phyloP scores from a whole-genome alignment of 2,329 filamentous ascomycete species.

The Aureobasidium vineae region DNA sequence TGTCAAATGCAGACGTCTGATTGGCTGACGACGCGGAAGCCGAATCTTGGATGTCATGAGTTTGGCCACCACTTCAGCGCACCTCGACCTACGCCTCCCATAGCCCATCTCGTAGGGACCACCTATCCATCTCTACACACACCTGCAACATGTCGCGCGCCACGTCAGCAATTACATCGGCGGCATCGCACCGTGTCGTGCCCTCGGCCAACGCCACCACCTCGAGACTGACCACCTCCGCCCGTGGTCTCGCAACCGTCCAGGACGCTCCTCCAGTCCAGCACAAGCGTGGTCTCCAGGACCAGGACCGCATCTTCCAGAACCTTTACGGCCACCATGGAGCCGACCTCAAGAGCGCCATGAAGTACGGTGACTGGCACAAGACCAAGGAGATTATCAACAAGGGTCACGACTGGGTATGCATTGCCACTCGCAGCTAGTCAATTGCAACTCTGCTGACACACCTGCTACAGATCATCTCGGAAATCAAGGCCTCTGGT shows the following conservation, averaged over 20 bases:
- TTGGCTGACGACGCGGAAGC: not conserved
- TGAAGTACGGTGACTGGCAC: constrained; percentile 99
- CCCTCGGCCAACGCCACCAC: constrained; percentile 46
- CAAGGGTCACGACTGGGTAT: constrained; percentile 93
- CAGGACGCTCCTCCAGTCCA: constrained; percentile 56
- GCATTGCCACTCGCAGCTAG: constrained; percentile 28
- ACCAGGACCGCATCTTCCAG: constrained; percentile 98
- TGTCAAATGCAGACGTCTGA: not conserved
- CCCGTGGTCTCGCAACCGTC: constrained; percentile 65
- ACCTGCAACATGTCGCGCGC: constrained; percentile 25
- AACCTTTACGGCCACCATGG: constrained; percentile 95
- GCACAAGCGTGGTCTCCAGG: constrained; percentile 81
- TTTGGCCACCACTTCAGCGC: constrained; percentile 4
- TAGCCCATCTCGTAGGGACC: constrained; percentile 8
- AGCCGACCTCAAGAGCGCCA: constrained; percentile 85
- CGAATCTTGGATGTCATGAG: not conserved
- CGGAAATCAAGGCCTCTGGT: constrained; percentile 94
- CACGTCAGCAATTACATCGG: constrained; percentile 37
- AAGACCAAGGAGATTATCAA: constrained; percentile 98
- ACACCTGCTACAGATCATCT: constrained; percentile 67
- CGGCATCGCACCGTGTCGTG: constrained; percentile 44
- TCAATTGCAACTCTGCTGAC: constrained; percentile 19
- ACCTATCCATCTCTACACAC: not conserved
- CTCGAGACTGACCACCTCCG: constrained; percentile 33
- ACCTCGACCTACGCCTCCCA: constrained; percentile 13